Evolutionary conservation across 2,329 filamentous ascomycete genomes (phyloP).

Genomic region (Aspergillus pseudonomiae): DNA sequence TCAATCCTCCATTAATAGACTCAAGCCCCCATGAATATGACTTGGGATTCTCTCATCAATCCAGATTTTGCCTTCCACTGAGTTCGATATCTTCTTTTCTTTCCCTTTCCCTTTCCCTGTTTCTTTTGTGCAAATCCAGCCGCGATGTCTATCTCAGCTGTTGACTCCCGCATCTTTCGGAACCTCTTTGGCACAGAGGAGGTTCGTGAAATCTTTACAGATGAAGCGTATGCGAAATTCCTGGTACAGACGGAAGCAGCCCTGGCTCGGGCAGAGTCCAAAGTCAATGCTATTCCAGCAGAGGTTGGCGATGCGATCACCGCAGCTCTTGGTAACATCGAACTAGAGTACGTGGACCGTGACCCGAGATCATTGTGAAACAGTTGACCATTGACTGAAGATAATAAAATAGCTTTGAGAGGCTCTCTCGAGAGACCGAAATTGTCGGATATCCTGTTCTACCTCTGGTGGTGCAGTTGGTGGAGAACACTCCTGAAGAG

Average conservation of each 20-base stretch:
- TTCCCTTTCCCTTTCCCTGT: too few species aligned
- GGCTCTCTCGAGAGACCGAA: constrained; percentile 50
- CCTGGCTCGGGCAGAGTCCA: constrained; percentile 55
- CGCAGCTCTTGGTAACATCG: constrained; percentile 32
- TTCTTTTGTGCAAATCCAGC: too few species aligned
- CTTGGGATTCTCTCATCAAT: background rate
- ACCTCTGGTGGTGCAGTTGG: constrained; percentile 54
- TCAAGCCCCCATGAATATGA: background rate
- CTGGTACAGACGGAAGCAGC: constrained; percentile 55
- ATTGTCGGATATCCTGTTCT: constrained; percentile 60
- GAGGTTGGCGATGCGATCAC: constrained; percentile 42
- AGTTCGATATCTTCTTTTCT: background rate
- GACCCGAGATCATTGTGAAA: background rate
- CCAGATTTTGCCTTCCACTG: background rate
- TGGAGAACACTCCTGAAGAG: constrained; percentile 35
- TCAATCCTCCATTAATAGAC: background rate
- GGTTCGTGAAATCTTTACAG: constrained; percentile 41
- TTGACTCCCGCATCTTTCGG: constrained; percentile 56
- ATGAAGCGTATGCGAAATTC: constrained; percentile 8
- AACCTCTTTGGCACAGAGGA: constrained; percentile 57
- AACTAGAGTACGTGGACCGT: constrained; percentile 36
- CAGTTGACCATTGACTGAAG: background rate
- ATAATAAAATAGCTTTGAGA: constrained; percentile 34
- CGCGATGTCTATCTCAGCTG: constrained; percentile 10
- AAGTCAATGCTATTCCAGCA: constrained; percentile 51